Evolutionary conservation across 257 asterid species (phyloP), one percentile per base, ranked within the genome.

Genomic region (Voacanga thouarsii): DNA sequence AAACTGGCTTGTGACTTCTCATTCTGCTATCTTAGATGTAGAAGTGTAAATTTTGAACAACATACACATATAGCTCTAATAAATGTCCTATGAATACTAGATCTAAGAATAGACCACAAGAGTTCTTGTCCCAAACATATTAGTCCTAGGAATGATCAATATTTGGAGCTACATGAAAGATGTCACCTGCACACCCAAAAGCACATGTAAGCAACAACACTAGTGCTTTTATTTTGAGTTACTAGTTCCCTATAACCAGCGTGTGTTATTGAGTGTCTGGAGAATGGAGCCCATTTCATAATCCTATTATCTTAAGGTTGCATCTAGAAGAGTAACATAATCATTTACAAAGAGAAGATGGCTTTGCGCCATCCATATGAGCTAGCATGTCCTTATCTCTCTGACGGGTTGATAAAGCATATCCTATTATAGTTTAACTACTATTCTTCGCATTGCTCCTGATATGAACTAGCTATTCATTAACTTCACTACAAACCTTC

Each of bases 311-410:
- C 94, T 85, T 19, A 94, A 90, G 9, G 99, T 94, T 66, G 97
- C 89, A 72, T 97, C 99, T 49, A 94, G 90, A 75, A 94, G 97
- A 69, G 99, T 92, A 79, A 92, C 99, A 33, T 91, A 91, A 81
- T 94, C 97, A 87, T 94, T 94, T 47, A 94, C 99, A 65, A 90
- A 82, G 65, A 94, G 91, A 50, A 94, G 94, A 83, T 92, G 95
- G 80, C n/a, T 94, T 94, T 23, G 97, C 97, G 5, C 84, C 73
- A 77, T 91, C 90, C 96, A 92, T 91, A 23, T 78, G 96, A 78
- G 97, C 89, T 64, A 94, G 87, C 97, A 94, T 91, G 65, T 90
- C 99, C 86, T 94, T 96, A 43, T 94, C 97, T 77, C 97, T 87
- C 87, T 92, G 97, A 50, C 99, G 97, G 43, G 97, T 97, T 16